These are phyloP conservation scores for Kingdonia uniflora DNA, from an alignment of 164 flowering plant genomes.

Conservation along the genomic window DNA sequence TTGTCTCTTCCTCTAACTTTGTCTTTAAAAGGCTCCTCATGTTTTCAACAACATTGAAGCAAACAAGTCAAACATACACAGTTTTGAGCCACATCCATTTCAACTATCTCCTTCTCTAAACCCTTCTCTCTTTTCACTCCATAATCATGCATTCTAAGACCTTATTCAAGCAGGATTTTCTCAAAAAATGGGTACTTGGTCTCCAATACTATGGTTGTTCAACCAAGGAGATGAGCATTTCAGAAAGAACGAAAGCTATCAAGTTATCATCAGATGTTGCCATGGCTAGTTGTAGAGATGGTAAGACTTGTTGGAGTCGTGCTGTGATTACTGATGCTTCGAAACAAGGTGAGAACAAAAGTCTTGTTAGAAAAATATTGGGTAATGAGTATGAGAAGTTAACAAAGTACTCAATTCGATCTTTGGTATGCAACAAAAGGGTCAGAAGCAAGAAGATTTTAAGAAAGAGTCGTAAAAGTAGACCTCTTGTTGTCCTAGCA, in stretches of 20 bases:
- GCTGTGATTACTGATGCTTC: slow-evolving; percentile 40
- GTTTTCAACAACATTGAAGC: neutral
- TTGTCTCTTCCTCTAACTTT: slow-evolving; percentile 2
- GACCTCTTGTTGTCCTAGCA: slow-evolving; percentile 10
- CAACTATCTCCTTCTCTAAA: slow-evolving; percentile 2
- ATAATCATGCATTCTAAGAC: slow-evolving; percentile 11
- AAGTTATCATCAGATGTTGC: slow-evolving; percentile 72
- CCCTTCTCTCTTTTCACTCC: neutral
- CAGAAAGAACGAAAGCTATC: slow-evolving; percentile 53
- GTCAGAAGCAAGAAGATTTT: slow-evolving; percentile 36
- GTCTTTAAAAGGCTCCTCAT: neutral
- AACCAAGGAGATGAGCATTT: slow-evolving; percentile 21
- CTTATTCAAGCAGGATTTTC: slow-evolving; percentile 13
- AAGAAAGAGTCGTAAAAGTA: slow-evolving; percentile 24
- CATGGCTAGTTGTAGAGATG: slow-evolving; percentile 51
- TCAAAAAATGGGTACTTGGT: slow-evolving; percentile 16
- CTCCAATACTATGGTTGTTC: slow-evolving; percentile 9
- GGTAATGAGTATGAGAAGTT: slow-evolving; percentile 15
- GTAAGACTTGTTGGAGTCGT: slow-evolving; percentile 59
- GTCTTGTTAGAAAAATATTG: slow-evolving; percentile 20
- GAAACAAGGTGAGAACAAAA: slow-evolving; percentile 13
- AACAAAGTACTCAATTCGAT: slow-evolving; percentile 2
- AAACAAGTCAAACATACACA: neutral
- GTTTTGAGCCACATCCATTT: slow-evolving; percentile 8
- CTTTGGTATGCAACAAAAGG: slow-evolving; percentile 8